Percentiles rank a stretch among this genome's conserved stretches.
Conservation (phyloP, 306 rosid species). For the Argentina anserina region DNA sequence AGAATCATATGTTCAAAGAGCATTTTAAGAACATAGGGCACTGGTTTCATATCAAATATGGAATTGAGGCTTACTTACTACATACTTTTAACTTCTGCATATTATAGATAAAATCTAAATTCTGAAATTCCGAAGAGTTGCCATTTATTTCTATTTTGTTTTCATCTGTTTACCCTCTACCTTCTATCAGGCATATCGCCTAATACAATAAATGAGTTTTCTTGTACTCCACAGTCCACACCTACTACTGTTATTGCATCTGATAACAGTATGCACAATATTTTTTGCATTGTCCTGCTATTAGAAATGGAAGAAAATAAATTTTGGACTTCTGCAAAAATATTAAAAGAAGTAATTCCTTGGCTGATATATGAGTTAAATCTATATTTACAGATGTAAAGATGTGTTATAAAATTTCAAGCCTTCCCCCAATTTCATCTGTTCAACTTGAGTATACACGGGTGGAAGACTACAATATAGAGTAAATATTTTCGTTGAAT, state of each 20-base stretch:
- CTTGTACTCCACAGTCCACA: not conserved
- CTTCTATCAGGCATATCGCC: not conserved
- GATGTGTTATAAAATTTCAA: not conserved
- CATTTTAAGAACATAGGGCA: not conserved
- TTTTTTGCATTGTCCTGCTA: not conserved
- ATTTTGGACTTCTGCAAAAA: not conserved
- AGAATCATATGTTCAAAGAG: not conserved
- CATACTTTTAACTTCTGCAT: not conserved
- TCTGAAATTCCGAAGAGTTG: not conserved
- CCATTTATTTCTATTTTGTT: not conserved
- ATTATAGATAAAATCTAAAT: not conserved
- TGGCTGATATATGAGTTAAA: constrained; percentile 3
- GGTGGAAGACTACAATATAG: not conserved
- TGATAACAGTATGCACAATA: too few species aligned
- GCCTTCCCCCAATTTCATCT: not conserved
- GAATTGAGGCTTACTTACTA: not conserved
- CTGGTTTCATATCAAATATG: not conserved
- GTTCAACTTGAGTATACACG: not conserved
- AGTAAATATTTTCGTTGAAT: not conserved
- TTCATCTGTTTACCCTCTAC: not conserved
- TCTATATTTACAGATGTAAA: not conserved
- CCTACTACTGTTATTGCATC: not conserved
- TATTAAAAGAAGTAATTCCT: not conserved
- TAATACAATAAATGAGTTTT: not conserved
- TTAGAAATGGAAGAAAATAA: not conserved